These are phyloP conservation scores for Cydonia oblonga DNA, from an alignment of 331 rosid species.

Conservation along the genomic window DNA sequence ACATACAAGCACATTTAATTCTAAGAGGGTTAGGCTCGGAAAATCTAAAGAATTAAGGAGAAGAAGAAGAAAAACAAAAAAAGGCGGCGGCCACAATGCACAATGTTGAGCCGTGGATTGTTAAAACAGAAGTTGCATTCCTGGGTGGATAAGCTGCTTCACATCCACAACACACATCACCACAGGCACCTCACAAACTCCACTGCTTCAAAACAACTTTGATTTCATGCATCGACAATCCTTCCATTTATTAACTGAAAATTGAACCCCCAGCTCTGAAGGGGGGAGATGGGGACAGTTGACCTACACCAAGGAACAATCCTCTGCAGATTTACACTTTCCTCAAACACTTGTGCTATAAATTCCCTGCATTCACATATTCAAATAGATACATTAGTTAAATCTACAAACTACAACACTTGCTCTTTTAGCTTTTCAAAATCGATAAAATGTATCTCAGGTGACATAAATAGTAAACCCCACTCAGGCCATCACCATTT, in stretches of 20 bases:
- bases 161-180: too few species aligned
- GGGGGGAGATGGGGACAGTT: neutral
- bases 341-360: slow-evolving; percentile 1
- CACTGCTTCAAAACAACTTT: neutral
- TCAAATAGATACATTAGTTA: neutral
- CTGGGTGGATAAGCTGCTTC: neutral
- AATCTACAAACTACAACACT: neutral
- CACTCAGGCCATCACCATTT: neutral
- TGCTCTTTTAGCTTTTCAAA: neutral
- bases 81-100: too few species aligned
- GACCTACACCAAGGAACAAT: too few species aligned
- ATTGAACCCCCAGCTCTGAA: too few species aligned
- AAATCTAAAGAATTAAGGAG: too few species aligned
- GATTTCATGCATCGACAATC: neutral
- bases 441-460: neutral
- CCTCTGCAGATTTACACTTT: slow-evolving; percentile 11
- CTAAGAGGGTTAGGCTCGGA: too few species aligned
- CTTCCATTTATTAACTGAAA: neutral
- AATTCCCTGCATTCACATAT: slow-evolving; percentile 17
- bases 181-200: neutral
- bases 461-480: neutral
- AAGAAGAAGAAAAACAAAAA: too few species aligned
- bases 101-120: neutral
- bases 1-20: too few species aligned
- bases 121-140: neutral